These are phyloP conservation scores for Forsythia viridissima DNA, from an alignment of 257 asterid species.

Conservation along the genomic window DNA sequence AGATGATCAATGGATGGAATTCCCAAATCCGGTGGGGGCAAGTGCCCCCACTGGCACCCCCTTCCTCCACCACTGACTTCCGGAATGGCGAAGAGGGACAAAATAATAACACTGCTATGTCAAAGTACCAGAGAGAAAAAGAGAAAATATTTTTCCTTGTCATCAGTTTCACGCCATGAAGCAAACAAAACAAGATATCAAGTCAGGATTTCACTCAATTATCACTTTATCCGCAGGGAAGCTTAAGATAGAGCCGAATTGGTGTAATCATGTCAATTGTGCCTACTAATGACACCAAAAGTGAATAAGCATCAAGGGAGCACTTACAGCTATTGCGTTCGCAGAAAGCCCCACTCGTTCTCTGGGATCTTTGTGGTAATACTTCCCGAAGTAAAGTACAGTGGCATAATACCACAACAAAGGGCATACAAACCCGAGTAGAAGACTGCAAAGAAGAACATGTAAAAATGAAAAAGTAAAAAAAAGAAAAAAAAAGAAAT, in stretches of 20 bases:
- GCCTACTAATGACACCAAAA: neutral
- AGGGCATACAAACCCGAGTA: constrained; percentile 32
- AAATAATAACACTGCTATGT: neutral
- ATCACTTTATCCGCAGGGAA: neutral
- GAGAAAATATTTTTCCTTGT: too few relatives aligned
- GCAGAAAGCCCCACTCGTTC: constrained; percentile 45
- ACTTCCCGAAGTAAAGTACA: constrained; percentile 36
- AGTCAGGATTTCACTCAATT: neutral
- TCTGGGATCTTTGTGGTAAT: constrained; percentile 39
- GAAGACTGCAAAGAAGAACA: constrained; percentile 19
- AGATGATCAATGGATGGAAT: constrained; percentile 57
- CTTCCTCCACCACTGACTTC: too few relatives aligned
- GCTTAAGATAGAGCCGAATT: neutral
- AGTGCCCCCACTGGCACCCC: too few relatives aligned
- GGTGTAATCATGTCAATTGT: neutral
- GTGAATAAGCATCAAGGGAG: neutral
- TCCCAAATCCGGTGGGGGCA: too few relatives aligned
- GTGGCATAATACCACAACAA: constrained; percentile 38
- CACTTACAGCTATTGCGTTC: constrained; percentile 37
- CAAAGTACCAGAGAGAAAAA: neutral
- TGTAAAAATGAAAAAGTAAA: neutral
- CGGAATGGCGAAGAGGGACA: neutral
- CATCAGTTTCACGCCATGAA: neutral
- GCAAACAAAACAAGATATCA: neutral
- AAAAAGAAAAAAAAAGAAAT: neutral